Base-by-base conservation (phyloP, 305 asterid species). In the Ajuga reptans region DNA sequence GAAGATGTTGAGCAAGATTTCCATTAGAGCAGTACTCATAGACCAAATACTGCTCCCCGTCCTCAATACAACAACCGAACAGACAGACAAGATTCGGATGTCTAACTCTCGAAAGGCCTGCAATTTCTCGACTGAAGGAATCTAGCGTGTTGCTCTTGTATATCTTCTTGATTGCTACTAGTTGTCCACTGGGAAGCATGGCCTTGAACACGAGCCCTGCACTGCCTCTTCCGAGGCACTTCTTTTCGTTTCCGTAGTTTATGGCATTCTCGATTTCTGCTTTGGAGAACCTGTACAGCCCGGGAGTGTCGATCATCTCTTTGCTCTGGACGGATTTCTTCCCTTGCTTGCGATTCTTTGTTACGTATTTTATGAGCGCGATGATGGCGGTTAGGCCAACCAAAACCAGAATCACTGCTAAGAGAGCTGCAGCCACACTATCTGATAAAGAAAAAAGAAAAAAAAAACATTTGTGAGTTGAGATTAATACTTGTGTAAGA, bases 161-260 rank as follows among this genome's bases (percentile, higher is more conserved):
- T n/a, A 90, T 85, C 33, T 90, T 95, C 74, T 90, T 90, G 75
- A 88, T 82, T 16, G 94, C 97, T 41, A 88, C 96, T 12, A 80
- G 66, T 53, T 90, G 95, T 72, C 94, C 97, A 36, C 96, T 90
- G 0, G 96, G 96, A 34, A 90, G 82, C 79, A 85, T 73, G 49
- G 95, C 96, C 68, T 83, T 85, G 81, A 69, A 90, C 5, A 90
- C 94, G 54, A 75, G 64, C 62, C 96, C 94, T 8, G 97, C 89
- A 57, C 97, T 86, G 57, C 97, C 94, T 15, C 89, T 83, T 51
- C 94, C 96, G 0, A 86, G 82, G 75, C 72, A 83, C 68, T 72
- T 79, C 79, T 75, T 86, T 67, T 81, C 88, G 1, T 46, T 60
- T 0, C 79, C 78, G 18, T 79, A 78, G 71, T 79, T 78, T 1